Evolutionary conservation across 169 alveolate genomes (phyloP).

Genomic region (Plasmodium relictum): DNA sequence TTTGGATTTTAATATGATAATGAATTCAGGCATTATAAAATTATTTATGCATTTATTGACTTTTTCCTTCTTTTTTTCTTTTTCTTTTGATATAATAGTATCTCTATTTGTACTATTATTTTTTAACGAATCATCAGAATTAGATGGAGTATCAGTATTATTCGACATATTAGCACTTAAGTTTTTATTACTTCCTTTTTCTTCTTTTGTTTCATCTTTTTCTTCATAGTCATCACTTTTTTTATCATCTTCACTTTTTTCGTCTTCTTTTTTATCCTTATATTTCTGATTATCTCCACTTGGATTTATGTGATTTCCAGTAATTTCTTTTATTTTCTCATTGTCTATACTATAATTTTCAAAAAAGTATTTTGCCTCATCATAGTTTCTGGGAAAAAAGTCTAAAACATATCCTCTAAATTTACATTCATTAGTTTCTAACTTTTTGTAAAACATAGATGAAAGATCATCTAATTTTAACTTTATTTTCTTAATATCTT

Average conservation of each 20-base stretch:
- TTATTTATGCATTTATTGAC: background rate
- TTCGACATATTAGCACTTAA: background rate
- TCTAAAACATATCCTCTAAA: conserved; percentile 66
- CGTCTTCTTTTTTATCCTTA: background rate
- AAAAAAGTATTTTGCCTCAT: conserved; percentile 53
- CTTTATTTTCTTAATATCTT: background rate
- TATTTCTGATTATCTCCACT: background rate
- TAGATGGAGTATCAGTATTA: background rate
- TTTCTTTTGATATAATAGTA: background rate
- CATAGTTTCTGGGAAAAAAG: conserved; percentile 54
- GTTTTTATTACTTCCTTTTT: background rate
- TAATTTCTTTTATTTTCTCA: background rate
- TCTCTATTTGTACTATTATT: background rate
- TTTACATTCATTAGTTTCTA: conserved; percentile 50
- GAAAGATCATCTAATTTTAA: conserved; percentile 28
- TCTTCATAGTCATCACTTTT: background rate
- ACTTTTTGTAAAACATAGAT: conserved; percentile 22
- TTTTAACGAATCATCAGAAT: conserved; percentile 1
- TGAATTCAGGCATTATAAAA: conserved; percentile 30
- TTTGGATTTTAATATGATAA: conserved; percentile 23
- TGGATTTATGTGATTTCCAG: background rate
- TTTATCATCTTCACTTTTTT: background rate
- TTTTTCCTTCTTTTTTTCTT: background rate
- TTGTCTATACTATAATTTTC: background rate
- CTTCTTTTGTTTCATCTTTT: background rate